Evolutionary conservation across 108 stramenopile species (phyloP).

Genomic region (Cyclotella cryptica): DNA sequence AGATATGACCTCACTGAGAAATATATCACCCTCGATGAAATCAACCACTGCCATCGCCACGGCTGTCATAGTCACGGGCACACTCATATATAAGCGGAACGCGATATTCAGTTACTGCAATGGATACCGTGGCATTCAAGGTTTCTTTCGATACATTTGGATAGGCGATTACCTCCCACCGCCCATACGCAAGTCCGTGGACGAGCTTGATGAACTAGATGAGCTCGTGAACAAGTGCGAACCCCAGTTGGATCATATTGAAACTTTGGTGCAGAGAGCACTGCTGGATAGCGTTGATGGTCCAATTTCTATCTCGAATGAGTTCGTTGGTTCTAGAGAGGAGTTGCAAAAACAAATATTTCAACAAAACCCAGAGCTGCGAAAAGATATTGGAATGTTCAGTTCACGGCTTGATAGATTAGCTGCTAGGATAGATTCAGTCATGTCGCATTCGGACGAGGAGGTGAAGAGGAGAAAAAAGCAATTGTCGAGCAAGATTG

Average conservation of each 20-base stretch:
- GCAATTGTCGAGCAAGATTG: conserved; percentile 41
- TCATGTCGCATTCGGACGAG: conserved; percentile 41
- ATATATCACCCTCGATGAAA: neutral
- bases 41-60: conserved; percentile 20
- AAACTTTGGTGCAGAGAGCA: conserved; percentile 37
- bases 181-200: conserved; percentile 47
- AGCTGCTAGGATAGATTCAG: conserved; percentile 42
- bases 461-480: conserved; percentile 50
- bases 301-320: neutral
- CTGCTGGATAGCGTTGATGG: conserved; percentile 49
- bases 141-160: conserved; percentile 37
- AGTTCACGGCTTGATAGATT: conserved; percentile 38
- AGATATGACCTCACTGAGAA: neutral
- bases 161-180: conserved; percentile 52
- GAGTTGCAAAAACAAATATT: conserved; percentile 30
- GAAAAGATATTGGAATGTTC: conserved; percentile 39
- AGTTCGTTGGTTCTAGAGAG: neutral
- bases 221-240: conserved; percentile 28
- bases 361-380: conserved; percentile 40
- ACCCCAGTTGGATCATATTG: conserved; percentile 43
- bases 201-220: conserved; percentile 53
- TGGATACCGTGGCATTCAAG: conserved; percentile 38
- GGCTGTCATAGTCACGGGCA: conserved; percentile 8
- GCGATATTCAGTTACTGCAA: conserved; percentile 16
- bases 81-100: conserved; percentile 12